Conservation (phyloP, 345 rosid genomes). For the Bretschneidera sinensis region DNA sequence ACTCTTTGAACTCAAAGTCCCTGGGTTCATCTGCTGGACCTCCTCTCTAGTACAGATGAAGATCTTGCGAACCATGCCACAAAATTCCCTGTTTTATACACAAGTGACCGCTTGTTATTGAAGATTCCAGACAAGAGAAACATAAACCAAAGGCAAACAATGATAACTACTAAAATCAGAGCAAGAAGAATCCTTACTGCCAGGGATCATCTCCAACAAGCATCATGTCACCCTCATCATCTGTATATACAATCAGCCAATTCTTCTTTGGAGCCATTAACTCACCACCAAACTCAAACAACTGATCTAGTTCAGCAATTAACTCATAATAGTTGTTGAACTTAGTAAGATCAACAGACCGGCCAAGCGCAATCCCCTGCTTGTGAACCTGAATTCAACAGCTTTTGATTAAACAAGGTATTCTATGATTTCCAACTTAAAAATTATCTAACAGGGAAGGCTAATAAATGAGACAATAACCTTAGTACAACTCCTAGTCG, state of each 20-base stretch:
- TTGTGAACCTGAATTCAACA: conserved; percentile 54
- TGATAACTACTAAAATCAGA: neutral
- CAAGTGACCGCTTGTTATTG: neutral
- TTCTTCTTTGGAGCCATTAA: conserved; percentile 49
- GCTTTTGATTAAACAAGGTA: neutral
- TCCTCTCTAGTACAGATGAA: conserved; percentile 68
- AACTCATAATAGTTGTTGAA: conserved; percentile 61
- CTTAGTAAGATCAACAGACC: conserved; percentile 80
- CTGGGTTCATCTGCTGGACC: conserved; percentile 70
- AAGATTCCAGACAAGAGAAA: neutral
- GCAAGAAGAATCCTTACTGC: conserved; percentile 52
- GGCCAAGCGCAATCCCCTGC: conserved; percentile 71
- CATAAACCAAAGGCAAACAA: neutral
- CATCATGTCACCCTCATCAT: conserved; percentile 92
- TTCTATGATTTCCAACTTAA: neutral
- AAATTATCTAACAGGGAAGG: neutral
- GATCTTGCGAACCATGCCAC: conserved; percentile 68
- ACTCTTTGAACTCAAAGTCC: conserved; percentile 35
- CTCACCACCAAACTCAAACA: conserved; percentile 74
- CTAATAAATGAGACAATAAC: conserved; percentile 20
- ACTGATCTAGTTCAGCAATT: conserved; percentile 57
- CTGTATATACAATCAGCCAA: conserved; percentile 76
- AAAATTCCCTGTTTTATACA: conserved; percentile 54
- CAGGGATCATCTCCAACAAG: conserved; percentile 96
- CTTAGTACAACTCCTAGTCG: conserved; percentile 73